Conservation (phyloP, 257 asterid species). For the Salvia splendens region DNA sequence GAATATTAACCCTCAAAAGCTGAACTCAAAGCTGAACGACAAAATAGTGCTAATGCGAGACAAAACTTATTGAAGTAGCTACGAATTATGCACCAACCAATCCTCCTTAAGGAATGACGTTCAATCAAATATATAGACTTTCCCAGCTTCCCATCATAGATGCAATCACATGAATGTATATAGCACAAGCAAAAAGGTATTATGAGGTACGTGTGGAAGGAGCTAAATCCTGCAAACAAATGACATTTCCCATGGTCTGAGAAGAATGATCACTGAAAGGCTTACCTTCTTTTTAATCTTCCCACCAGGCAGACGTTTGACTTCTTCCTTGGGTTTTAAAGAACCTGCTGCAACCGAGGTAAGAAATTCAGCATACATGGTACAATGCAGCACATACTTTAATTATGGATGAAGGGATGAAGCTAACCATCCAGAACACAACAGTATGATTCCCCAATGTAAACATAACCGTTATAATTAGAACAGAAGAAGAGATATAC, state of each 20-base stretch:
- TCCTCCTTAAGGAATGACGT: too few species aligned
- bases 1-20: too few species aligned
- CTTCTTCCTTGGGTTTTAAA: constrained; percentile 88
- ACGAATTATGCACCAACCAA: too few species aligned
- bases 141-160: too few species aligned
- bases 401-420: constrained; percentile 4
- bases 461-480: not conserved
- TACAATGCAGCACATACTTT: not conserved
- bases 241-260: constrained; percentile 4
- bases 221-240: constrained; percentile 14
- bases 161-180: not conserved
- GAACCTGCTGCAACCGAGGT: constrained; percentile 59
- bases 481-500: constrained; percentile 5
- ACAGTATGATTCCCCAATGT: not conserved
- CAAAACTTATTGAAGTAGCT: too few species aligned
- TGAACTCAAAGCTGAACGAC: too few species aligned
- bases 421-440: not conserved
- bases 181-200: not conserved
- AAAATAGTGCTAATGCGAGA: too few species aligned
- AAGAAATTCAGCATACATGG: constrained; percentile 17
- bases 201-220: not conserved
- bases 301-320: constrained; percentile 98
- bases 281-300: constrained; percentile 91
- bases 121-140: too few species aligned
- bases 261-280: not conserved